These are phyloP conservation scores for Sordaria brevicollis DNA, from an alignment of 495 filamentous ascomycete genomes.

Conservation along the genomic window DNA sequence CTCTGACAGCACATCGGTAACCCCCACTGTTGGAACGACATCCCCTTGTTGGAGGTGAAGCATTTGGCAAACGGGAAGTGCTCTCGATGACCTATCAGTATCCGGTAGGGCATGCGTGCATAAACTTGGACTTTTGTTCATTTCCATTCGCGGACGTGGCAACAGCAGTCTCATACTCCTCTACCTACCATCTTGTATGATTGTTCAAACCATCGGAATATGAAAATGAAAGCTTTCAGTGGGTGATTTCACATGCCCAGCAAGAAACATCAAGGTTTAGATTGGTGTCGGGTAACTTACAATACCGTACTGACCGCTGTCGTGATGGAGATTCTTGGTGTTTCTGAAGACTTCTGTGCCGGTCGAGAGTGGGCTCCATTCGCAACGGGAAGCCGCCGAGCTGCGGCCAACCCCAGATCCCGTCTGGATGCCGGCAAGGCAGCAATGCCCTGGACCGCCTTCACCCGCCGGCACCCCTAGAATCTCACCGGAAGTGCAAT, in stretches of 20 bases:
- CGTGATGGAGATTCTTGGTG: slow-evolving; percentile 4
- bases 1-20: neutral
- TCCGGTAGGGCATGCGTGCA: neutral
- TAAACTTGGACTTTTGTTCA: neutral
- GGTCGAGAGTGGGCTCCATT: neutral
- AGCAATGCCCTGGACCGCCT: neutral
- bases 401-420: slow-evolving; percentile 9
- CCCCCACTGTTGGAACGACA: neutral
- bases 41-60: neutral
- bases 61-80: neutral
- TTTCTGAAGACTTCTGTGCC: slow-evolving; percentile 22
- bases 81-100: neutral
- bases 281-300: neutral
- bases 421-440: neutral
- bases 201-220: neutral
- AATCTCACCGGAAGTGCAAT: too few species aligned
- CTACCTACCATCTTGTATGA: too few species aligned
- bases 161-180: neutral
- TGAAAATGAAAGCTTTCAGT: neutral
- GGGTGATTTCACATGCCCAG: neutral
- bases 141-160: neutral
- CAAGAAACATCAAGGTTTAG: neutral
- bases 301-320: neutral
- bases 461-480: neutral
- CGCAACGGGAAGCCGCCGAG: slow-evolving; percentile 2